These are phyloP conservation scores for Pestalotiopsis sp. DNA, from an alignment of 2,329 filamentous ascomycete species.

Conservation along the genomic window DNA sequence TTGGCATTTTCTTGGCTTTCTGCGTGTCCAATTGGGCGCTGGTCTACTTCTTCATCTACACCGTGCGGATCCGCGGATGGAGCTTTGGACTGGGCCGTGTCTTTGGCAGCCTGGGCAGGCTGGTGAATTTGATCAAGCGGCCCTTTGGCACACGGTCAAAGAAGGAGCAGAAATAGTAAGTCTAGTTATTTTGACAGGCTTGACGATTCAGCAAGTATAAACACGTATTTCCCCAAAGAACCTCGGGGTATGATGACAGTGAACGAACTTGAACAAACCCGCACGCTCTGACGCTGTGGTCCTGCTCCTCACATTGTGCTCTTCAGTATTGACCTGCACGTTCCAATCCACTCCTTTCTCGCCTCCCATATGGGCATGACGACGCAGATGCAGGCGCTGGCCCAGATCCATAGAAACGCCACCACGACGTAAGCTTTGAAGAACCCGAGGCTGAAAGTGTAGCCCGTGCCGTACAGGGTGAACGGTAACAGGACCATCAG, in stretches of 20 bases:
- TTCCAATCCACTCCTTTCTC: not conserved
- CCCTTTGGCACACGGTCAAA: constrained; percentile 17
- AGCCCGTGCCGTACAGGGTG: constrained; percentile 38
- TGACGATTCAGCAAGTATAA: not conserved
- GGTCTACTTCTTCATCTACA: constrained; percentile 79
- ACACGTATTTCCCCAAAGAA: no score
- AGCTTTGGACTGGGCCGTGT: constrained; percentile 67
- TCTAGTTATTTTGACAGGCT: not conserved
- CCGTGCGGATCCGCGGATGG: constrained; percentile 71
- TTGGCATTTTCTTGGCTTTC: constrained; percentile 74
- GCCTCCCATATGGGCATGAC: constrained; percentile 40
- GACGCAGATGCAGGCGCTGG: constrained; percentile 37
- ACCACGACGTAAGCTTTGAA: constrained; percentile 42
- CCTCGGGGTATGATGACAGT: not conserved
- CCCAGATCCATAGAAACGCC: constrained; percentile 43
- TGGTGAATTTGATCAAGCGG: constrained; percentile 34
- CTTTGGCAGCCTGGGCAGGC: constrained; percentile 40
- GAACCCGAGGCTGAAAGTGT: constrained; percentile 35
- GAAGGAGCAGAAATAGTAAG: constrained; percentile 7
- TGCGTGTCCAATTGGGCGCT: constrained; percentile 71
- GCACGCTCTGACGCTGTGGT: not conserved
- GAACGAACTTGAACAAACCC: not conserved
- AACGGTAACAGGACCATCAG: constrained; percentile 41
- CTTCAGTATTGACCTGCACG: not conserved
- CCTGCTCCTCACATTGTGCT: not conserved